Evolutionary conservation across 1,284 basidiomycete genomes (phyloP).

Genomic region (Sporisorium exsertum): DNA sequence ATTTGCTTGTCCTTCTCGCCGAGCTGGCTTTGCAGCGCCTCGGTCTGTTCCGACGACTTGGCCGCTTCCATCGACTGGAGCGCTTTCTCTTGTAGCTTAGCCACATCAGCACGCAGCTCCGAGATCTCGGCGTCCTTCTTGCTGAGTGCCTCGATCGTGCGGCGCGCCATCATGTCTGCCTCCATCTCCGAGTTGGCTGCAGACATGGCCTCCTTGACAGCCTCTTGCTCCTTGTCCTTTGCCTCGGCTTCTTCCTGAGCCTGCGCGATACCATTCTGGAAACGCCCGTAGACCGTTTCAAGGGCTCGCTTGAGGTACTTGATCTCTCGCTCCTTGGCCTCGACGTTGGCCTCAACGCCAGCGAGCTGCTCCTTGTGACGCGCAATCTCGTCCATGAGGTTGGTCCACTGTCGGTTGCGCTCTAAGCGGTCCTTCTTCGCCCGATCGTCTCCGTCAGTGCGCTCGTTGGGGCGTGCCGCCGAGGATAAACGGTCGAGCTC

Average conservation of each 20-base stretch:
- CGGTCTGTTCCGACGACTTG: slow-evolving; percentile 25
- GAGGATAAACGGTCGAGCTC: slow-evolving; percentile 75
- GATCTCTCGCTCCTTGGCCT: slow-evolving; percentile 79
- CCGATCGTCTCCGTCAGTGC: slow-evolving; percentile 47
- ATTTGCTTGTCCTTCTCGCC: slow-evolving; percentile 43
- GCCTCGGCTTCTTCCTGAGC: slow-evolving; percentile 59
- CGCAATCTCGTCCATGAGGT: slow-evolving; percentile 81
- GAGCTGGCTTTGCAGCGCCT: slow-evolving; percentile 17
- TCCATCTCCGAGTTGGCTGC: slow-evolving; percentile 70
- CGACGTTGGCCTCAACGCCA: slow-evolving; percentile 74
- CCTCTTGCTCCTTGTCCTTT: slow-evolving; percentile 35
- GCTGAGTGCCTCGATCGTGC: slow-evolving; percentile 78
- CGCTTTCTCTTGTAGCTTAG: slow-evolving; percentile 56
- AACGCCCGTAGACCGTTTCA: slow-evolving; percentile 84
- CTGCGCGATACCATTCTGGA: slow-evolving; percentile 72
- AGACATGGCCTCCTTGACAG: slow-evolving; percentile 5
- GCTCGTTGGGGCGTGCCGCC: slow-evolving; percentile 39
- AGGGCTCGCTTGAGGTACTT: slow-evolving; percentile 82
- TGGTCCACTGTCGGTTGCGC: slow-evolving; percentile 82
- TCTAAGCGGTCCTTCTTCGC: slow-evolving; percentile 80
- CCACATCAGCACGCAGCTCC: slow-evolving; percentile 53
- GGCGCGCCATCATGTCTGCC: slow-evolving; percentile 78
- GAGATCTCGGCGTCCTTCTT: slow-evolving; percentile 79
- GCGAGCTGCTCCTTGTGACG: slow-evolving; percentile 77
- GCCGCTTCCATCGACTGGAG: slow-evolving; percentile 38